Evolutionary conservation across 352 stramenopile species (phyloP).

Genomic region (Pythium scleroteichum): DNA sequence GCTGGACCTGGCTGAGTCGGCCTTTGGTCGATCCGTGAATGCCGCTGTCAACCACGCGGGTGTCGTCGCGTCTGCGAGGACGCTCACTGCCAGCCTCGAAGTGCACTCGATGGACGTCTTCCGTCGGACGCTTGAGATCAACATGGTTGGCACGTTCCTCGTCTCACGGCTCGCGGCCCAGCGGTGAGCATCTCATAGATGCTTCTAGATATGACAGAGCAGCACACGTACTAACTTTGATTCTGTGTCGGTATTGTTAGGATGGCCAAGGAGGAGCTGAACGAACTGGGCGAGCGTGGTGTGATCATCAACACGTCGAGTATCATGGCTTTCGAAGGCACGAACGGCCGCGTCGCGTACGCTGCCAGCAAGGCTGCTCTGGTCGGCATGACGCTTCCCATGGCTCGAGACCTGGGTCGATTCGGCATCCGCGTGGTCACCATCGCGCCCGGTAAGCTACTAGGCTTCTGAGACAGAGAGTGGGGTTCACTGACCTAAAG

Average conservation of each 20-base stretch:
- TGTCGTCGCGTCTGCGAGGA: slow-evolving; percentile 38
- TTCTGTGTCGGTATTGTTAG: slow-evolving; percentile 32
- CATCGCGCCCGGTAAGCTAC: slow-evolving; percentile 84
- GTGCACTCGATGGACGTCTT: slow-evolving; percentile 91
- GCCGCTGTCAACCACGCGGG: slow-evolving; percentile 24
- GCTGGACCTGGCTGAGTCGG: slow-evolving; percentile 89
- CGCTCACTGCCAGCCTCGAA: slow-evolving; percentile 88
- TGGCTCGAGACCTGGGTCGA: slow-evolving; percentile 92
- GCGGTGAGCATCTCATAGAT: too few relatives aligned
- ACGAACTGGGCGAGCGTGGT: slow-evolving; percentile 85
- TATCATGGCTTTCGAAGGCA: slow-evolving; percentile 97
- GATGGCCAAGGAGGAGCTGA: slow-evolving; percentile 72
- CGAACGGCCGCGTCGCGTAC: slow-evolving; percentile 97
- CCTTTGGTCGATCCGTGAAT: slow-evolving; percentile 92
- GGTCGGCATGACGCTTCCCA: slow-evolving; percentile 95
- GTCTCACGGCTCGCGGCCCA: too few relatives aligned
- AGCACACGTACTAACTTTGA: too few relatives aligned
- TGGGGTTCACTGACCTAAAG: too few relatives aligned
- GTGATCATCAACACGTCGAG: slow-evolving; percentile 98
- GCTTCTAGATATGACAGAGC: background rate
- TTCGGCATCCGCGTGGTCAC: slow-evolving; percentile 95
- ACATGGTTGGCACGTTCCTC: slow-evolving; percentile 83
- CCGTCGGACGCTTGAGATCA: slow-evolving; percentile 93
- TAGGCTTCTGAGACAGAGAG: too few relatives aligned
- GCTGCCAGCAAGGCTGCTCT: slow-evolving; percentile 95